Base-by-base conservation (phyloP, 495 filamentous ascomycete genomes). In the Penicillium tannophilum region DNA sequence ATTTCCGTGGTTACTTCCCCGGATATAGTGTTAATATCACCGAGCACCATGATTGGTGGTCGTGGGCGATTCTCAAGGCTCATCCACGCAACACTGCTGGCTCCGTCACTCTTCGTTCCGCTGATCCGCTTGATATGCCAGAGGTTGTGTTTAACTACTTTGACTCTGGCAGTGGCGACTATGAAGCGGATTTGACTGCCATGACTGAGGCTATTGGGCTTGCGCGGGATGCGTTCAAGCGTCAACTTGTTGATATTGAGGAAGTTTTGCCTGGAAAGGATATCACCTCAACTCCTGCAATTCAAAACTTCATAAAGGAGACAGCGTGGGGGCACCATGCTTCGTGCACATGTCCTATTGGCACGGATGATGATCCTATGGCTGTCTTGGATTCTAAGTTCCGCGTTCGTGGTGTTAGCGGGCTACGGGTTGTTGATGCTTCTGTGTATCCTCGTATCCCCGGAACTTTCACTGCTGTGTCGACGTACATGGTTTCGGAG, bases 341-440 rank as follows among this genome's bases (percentile, higher is more conserved):
- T 5, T 81, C 75, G n/a, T 83, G 79, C 52, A 84, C 83, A 10
- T 82, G 77, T 46, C 71, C 84, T 8, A 88, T 87, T 59, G 85
- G 86, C 1, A 54, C 66, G 0, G 82, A 84, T 54, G 67, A 69
- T 20, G 84, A 88, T 59, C 72, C 73, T n/a, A 80, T 82, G 72
- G 86, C 84, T 0, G 84, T 86, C 19, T 52, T 89, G 52, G 83
- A 88, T 59, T 75, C 73, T 0, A 75, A 79, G 61, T 85, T 88
- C 60, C 66, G 81, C 3, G 85, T 89, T 0, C 73, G 82, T 24
- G 81, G 81, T 0, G 78, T 83, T 0, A 63, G 72, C 14, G 76
- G 81, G 1, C 59, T 88, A 60, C 72, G 86, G 42, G 84, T 88
- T 35, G 85, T 88, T 6, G 86, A 88, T 72, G 86, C 84, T 5